A percentile compares a stretch with the other conserved stretches of the same genome.
Conservation (phyloP, 176 grass and related monocot species). For the Coix lacrymajobi region DNA sequence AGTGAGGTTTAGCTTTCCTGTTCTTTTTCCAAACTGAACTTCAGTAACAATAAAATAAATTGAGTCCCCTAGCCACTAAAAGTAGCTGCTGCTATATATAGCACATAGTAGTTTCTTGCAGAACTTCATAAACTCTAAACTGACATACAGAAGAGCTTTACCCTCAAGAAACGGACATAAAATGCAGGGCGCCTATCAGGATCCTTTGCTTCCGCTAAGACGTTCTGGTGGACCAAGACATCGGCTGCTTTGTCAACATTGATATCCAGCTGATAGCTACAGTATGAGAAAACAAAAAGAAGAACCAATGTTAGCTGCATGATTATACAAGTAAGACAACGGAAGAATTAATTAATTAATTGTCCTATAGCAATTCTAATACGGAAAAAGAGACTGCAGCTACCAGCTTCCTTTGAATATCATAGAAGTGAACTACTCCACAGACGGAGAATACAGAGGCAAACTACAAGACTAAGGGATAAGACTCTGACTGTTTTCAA, state of each 20-base stretch:
- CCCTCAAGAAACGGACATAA: conserved; percentile 69
- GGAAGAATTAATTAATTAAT: conserved; percentile 17
- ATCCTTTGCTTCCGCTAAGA: conserved; percentile 71
- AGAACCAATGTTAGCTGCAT: conserved; percentile 16
- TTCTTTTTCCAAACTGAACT: not conserved
- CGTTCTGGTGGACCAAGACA: conserved; percentile 66
- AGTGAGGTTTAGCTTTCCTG: not conserved
- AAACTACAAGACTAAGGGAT: not conserved
- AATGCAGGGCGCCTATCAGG: conserved; percentile 71
- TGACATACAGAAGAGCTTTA: conserved; percentile 38
- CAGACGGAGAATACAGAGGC: not conserved
- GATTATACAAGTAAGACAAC: conserved; percentile 2
- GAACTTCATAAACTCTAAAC: conserved; percentile 11
- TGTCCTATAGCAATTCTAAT: conserved; percentile 18
- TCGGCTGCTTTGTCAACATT: conserved; percentile 72
- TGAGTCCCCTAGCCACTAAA: conserved; percentile 14
- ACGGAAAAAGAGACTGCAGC: not conserved
- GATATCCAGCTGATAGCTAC: conserved; percentile 79
- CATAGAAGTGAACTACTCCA: not conserved
- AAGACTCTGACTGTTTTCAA: not conserved
- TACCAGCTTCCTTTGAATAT: conserved; percentile 24
- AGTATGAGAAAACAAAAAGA: conserved; percentile 26
- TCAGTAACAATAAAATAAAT: not conserved
- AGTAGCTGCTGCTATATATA: not conserved
- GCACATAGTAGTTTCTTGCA: conserved; percentile 13